phyloP scores from a whole-genome alignment of 2,329 filamentous ascomycete species.

The Fusarium tjaetaba region DNA sequence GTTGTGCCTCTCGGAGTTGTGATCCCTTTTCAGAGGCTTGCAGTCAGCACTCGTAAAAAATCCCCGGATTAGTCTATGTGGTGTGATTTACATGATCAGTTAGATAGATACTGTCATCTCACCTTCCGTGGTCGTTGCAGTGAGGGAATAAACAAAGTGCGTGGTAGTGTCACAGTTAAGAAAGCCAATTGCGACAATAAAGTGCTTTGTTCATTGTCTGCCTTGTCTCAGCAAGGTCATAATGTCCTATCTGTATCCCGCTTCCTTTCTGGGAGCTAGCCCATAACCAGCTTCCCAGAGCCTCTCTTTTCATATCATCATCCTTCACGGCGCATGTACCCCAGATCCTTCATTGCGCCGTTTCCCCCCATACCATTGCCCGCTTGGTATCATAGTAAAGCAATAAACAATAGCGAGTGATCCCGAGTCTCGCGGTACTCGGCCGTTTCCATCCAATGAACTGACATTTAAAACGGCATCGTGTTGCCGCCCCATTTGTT shows the following conservation, averaged over 20 bases:
- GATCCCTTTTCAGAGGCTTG: constrained; percentile 25
- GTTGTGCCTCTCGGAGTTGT: constrained; percentile 21
- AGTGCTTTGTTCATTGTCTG: constrained; percentile 4
- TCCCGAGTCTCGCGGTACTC: constrained; percentile 35
- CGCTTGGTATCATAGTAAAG: constrained; percentile 41
- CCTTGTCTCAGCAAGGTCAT: constrained; percentile 18
- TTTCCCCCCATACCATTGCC: constrained; percentile 38
- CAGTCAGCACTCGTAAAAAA: constrained; percentile 4
- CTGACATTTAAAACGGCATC: constrained; percentile 23
- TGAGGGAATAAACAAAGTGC: neutral
- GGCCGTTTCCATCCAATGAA: constrained; percentile 20
- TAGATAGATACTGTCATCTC: neutral
- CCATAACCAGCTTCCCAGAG: constrained; percentile 45
- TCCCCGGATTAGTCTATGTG: neutral
- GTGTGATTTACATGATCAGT: constrained; percentile 1
- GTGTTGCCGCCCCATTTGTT: constrained; percentile 37
- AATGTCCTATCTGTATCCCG: constrained; percentile 20
- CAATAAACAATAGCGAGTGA: constrained; percentile 39
- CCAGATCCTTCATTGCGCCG: constrained; percentile 35
- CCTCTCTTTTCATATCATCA: constrained; percentile 35
- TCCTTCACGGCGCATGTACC: constrained; percentile 24
- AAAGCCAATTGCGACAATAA: neutral
- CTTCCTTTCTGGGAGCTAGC: constrained; percentile 41
- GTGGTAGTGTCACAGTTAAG: neutral
- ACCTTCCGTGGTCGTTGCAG: neutral